Evolutionary conservation across 192 early-diverging fungal species (phyloP).

Genomic region (Podochytrium sp.): DNA sequence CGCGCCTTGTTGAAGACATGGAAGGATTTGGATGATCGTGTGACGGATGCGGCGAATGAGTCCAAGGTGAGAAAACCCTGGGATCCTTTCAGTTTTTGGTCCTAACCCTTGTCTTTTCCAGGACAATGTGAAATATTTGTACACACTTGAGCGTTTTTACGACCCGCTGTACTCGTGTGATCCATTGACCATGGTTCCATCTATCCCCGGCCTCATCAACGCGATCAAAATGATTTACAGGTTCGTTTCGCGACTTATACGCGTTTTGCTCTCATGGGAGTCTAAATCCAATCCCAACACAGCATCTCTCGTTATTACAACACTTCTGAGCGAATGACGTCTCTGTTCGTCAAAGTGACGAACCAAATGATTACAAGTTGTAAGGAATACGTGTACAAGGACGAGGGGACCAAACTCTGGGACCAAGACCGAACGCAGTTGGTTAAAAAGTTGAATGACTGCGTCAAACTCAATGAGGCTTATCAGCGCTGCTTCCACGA

Average conservation of each 20-base stretch:
- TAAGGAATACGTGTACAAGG: conserved; percentile 67
- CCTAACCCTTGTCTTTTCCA: not conserved
- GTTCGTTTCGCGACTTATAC: conserved; percentile 20
- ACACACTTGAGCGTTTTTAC: conserved; percentile 69
- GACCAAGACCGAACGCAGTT: conserved; percentile 60
- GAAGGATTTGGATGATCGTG: conserved; percentile 69
- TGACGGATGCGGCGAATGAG: conserved; percentile 73
- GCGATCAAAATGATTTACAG: conserved; percentile 73
- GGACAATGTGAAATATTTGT: conserved; percentile 72
- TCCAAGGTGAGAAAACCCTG: conserved; percentile 44
- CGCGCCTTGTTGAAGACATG: conserved; percentile 60
- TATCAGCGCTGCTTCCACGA: conserved; percentile 69
- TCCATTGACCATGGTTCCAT: conserved; percentile 66
- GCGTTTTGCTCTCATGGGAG: not conserved
- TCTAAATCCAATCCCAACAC: not conserved
- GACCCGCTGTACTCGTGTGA: conserved; percentile 66
- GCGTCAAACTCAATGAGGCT: conserved; percentile 63
- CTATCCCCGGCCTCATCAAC: conserved; percentile 69
- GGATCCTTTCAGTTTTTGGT: not conserved
- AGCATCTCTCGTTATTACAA: conserved; percentile 72
- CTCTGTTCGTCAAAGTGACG: conserved; percentile 69
- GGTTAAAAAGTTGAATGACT: conserved; percentile 60
- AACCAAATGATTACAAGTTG: conserved; percentile 74
- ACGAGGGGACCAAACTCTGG: conserved; percentile 67
- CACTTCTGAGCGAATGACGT: conserved; percentile 71